Evolutionary conservation across 2,329 filamentous ascomycete species (phyloP), one percentile per base, ranked within the genome.

Genomic region (Stemphylium lycopersici): DNA sequence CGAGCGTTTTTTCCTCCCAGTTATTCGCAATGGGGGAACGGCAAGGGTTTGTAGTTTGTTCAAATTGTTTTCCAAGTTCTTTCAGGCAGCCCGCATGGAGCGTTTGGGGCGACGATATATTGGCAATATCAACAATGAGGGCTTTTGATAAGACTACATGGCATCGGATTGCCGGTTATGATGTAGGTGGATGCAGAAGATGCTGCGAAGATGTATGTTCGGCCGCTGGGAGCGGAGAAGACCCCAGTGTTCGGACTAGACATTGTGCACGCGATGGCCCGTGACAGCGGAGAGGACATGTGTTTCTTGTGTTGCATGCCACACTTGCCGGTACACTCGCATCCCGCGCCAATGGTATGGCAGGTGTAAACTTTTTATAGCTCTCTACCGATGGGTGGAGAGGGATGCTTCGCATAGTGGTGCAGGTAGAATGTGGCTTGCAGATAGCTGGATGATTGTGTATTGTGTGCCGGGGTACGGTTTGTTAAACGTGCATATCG

Each of bases 381-480:
- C 59, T 55, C 51, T 50, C 45, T 54, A 49, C 33, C 51, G 56
- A 58, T 42, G 38, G 43, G 46, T 58, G 48, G 47, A 54, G 49
- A 45, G 34, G 47, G 24, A 41, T 42, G 39, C 22, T 46, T 44
- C 34, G 46, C 44, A 52, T 46, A 38, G 46, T 58, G 48, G 52
- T 59, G 66, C 60, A 63, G 51, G 22, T 56, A 40, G 33, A 55
- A 59, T 62, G 58, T 68, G 65, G 64, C 64, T 66, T 66, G 60
- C 62, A 66, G 58, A 48, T 36, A 49, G 50, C 39, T 48, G 52
- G 55, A n/a, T 20, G 44, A 42, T 56, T 43, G 47, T 53, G 55
- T 59, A 47, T 58, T 58, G 58, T 52, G 50, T 11, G 40, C 45
- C 42, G 31, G 43, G 37, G 26, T 31, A 13, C 29, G 33, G 18